phyloP scores from a whole-genome alignment of 176 grass and related monocot species.

The Alloteropsis semialata region DNA sequence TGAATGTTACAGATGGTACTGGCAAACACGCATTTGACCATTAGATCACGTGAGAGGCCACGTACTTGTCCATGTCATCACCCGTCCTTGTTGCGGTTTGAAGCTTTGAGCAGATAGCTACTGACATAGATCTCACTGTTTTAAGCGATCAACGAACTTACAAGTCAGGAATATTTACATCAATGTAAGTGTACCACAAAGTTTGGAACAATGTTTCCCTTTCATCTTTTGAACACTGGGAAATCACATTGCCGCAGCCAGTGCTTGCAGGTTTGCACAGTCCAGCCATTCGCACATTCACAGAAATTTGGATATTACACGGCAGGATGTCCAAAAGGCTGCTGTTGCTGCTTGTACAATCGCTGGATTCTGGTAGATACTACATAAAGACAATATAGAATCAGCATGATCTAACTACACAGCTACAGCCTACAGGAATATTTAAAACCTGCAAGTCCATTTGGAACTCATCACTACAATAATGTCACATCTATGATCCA shows the following conservation, averaged over 20 bases:
- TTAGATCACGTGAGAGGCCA: not conserved
- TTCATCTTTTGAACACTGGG: not conserved
- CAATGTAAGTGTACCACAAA: not conserved
- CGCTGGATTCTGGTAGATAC: constrained; percentile 94
- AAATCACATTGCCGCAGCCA: not conserved
- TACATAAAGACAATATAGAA: constrained; percentile 11
- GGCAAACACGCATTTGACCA: not conserved
- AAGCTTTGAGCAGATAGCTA: not conserved
- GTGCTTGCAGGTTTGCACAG: not conserved
- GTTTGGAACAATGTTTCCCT: not conserved
- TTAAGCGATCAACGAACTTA: constrained; percentile 9
- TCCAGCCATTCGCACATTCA: constrained; percentile 27
- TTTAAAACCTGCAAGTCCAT: not conserved
- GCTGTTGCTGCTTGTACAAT: constrained; percentile 64
- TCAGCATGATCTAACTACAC: not conserved
- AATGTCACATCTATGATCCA: not conserved
- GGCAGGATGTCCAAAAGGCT: constrained; percentile 83
- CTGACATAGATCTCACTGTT: not conserved
- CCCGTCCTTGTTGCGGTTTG: not conserved
- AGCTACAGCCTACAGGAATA: not conserved
- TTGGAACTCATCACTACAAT: not conserved
- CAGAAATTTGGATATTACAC: constrained; percentile 84
- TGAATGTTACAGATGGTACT: constrained; percentile 33
- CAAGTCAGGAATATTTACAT: not conserved
- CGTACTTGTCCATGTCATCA: not conserved